Base-by-base conservation (phyloP, 257 asterid genomes). In the Solanum etuberosum region DNA sequence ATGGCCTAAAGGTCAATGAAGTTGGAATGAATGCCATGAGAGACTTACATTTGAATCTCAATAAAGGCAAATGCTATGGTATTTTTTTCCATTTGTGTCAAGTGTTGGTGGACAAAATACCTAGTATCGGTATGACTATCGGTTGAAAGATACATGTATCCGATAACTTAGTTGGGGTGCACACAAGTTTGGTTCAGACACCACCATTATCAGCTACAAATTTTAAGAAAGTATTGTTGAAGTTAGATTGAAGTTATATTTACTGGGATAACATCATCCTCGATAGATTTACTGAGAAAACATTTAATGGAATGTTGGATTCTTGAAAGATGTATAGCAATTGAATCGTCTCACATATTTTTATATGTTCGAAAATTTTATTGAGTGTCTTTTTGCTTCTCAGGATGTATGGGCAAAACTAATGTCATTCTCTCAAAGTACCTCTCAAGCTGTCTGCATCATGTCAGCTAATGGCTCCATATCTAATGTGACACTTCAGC, bases 391-490 rank as follows among this genome's bases (percentile, higher is more conserved):
- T 87, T 32, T 83, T 87, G 37, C 25, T 81, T 51, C 42, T 82
- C 89, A 87, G 89, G 89, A 87, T 83, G 83, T 87, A 25, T 59
- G 71, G 83, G 89, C 77, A 37, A 70, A 83, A 83, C 46, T 87
- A 54, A 87, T 83, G 87, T 83, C 87, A 16, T 83, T 87, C 48
- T 83, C 87, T 71, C 89, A 87, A 8, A 87, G 68, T 51, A 46
- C 40, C 46, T 63, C 86, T 31, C 86, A 83, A 70, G 89, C 89
- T 11, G 43, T 87, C 76, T 82, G 87, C 83, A 51, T 87, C 35
- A n/a, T 83, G 84, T 83, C 89, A n/a, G 89, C 87, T 83, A 83
- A 51, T 83, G 89, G 89, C 65, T 43, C 84, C 87, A 82, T 87
- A 83, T 68, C 89, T 37, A 87, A 83, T 68, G 87, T 83, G 46